Evolutionary conservation across 305 asterid species (phyloP).

Genomic region (Euphrasia arctica): DNA sequence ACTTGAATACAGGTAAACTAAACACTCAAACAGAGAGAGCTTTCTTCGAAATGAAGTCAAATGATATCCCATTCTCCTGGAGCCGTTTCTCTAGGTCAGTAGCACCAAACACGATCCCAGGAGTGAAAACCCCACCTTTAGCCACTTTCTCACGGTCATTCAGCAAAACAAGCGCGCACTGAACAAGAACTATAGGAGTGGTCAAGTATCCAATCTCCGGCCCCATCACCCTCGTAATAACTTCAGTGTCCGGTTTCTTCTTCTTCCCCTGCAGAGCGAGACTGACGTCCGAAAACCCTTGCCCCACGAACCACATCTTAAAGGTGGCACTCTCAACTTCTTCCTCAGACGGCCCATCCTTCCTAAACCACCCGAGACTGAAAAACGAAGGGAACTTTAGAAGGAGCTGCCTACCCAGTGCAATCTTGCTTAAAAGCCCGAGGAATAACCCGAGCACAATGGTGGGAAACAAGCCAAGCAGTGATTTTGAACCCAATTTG

Average conservation of each 20-base stretch:
- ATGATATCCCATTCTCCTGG: conserved; percentile 58
- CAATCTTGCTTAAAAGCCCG: conserved; percentile 43
- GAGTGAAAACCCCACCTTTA: conserved; percentile 73
- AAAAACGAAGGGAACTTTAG: conserved; percentile 53
- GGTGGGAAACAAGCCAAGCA: conserved; percentile 48
- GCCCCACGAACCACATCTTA: conserved; percentile 93
- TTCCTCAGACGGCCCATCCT: conserved; percentile 88
- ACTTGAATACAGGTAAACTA: background rate
- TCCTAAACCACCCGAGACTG: conserved; percentile 66
- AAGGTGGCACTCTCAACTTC: conserved; percentile 73
- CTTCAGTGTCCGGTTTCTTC: conserved; percentile 60
- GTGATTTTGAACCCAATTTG: conserved; percentile 57
- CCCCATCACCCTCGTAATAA: conserved; percentile 78
- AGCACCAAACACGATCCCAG: conserved; percentile 70
- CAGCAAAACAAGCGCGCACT: conserved; percentile 67
- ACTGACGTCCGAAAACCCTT: conserved; percentile 56
- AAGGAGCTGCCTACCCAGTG: conserved; percentile 73
- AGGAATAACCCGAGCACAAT: conserved; percentile 50
- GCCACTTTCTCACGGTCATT: conserved; percentile 57
- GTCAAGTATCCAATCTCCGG: conserved; percentile 91
- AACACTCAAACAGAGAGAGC: conserved; percentile 28
- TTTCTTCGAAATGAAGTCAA: conserved; percentile 52
- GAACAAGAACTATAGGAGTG: conserved; percentile 72
- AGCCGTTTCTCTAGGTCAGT: conserved; percentile 69
- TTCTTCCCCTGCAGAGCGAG: conserved; percentile 39